phyloP scores from a whole-genome alignment of 73 alveolate genomes.

The Breviolum minutum region DNA sequence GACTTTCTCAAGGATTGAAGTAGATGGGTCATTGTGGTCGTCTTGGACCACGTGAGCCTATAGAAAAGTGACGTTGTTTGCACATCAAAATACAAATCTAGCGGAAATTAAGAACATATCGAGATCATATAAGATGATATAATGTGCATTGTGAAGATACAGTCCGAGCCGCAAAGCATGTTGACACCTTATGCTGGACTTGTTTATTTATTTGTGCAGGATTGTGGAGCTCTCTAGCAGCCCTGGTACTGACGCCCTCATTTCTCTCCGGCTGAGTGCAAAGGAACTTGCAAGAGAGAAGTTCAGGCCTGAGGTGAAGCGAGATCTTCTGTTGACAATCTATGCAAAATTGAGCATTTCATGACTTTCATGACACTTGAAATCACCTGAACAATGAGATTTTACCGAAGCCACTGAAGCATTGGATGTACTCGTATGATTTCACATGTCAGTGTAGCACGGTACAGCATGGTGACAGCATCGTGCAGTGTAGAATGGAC shows the following conservation, averaged over 20 bases:
- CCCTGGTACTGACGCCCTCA: not conserved
- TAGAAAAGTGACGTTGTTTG: not conserved
- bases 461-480: too few species aligned
- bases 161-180: too few species aligned
- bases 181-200: too few species aligned
- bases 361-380: too few species aligned
- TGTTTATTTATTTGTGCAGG: not conserved
- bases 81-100: not conserved
- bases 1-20: too few species aligned
- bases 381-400: too few species aligned
- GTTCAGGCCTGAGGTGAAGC: not conserved
- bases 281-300: constrained; percentile 11
- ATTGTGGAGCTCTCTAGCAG: not conserved
- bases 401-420: too few species aligned
- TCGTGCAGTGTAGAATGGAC: too few species aligned
- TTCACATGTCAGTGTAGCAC: too few species aligned
- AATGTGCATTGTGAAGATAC: not conserved
- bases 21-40: too few species aligned
- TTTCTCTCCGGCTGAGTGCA: not conserved
- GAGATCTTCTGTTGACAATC: not conserved
- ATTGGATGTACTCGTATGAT: too few species aligned
- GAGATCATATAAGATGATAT: not conserved
- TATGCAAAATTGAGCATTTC: not conserved
- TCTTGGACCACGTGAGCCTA: too few species aligned
- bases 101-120: not conserved